A percentile compares a stretch with the other conserved stretches of the same genome.
phyloP scores from a whole-genome alignment of 768 basidiomycete genomes.

The Hebeloma cylindrosporum region DNA sequence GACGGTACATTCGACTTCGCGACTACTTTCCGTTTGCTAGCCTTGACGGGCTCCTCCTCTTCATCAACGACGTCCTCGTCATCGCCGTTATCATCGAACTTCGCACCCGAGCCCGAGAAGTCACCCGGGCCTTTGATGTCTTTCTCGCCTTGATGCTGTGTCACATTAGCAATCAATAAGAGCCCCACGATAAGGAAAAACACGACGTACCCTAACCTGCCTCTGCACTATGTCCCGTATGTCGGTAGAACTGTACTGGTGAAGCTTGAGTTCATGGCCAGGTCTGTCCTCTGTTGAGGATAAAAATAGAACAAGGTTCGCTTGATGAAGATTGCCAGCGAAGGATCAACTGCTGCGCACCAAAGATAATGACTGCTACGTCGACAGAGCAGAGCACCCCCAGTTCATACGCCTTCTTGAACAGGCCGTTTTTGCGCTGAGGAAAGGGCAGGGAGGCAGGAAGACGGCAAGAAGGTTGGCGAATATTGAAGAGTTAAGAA shows the following conservation, averaged over 20 bases:
- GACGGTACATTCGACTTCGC: conserved; percentile 4
- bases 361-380: conserved; percentile 74
- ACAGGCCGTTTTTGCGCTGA: conserved; percentile 72
- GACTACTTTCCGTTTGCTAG: conserved; percentile 3
- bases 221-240: conserved; percentile 59
- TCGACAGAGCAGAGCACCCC: conserved; percentile 78
- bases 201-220: conserved; percentile 43
- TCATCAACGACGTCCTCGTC: conserved; percentile 28
- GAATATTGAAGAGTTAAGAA: conserved; percentile 19
- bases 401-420: conserved; percentile 79
- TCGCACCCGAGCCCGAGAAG: conserved; percentile 29
- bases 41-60: conserved; percentile 25
- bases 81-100: conserved; percentile 30
- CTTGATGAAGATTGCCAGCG: conserved; percentile 5
- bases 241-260: conserved; percentile 67
- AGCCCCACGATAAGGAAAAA: conserved; percentile 18
- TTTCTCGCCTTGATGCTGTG: conserved; percentile 36
- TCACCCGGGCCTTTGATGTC: conserved; percentile 36
- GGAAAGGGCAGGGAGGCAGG: neutral
- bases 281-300: conserved; percentile 50
- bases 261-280: conserved; percentile 70
- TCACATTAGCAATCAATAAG: conserved; percentile 5
- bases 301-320: conserved; percentile 25
- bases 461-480: conserved; percentile 3
- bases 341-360: conserved; percentile 32